A percentile compares a stretch with the other conserved stretches of the same genome.
These are phyloP conservation scores for Trichoderma lentiforme DNA, from an alignment of 2,329 filamentous ascomycete genomes.

Conservation along the genomic window DNA sequence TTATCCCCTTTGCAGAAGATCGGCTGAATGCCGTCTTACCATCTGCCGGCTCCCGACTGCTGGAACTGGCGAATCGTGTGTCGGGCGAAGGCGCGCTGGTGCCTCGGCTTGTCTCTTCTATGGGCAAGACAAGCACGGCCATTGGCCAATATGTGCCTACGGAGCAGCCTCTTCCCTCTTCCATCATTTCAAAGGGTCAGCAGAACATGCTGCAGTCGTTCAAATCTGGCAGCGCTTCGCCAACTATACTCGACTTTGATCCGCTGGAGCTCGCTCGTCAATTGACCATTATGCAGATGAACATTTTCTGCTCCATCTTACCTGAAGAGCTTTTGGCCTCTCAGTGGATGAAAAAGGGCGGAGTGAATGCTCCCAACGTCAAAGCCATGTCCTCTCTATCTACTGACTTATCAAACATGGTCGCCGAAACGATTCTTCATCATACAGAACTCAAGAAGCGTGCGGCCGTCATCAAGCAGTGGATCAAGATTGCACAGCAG, in stretches of 20 bases:
- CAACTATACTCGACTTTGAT: conserved; percentile 86
- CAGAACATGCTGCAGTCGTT: conserved; percentile 67
- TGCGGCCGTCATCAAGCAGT: conserved; percentile 88
- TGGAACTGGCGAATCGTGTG: conserved; percentile 77
- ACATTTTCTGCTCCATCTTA: conserved; percentile 85
- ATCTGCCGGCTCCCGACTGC: conserved; percentile 73
- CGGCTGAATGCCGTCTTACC: conserved; percentile 68
- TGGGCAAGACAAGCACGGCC: conserved; percentile 82
- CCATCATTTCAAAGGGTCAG: conserved; percentile 73
- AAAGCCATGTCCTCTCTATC: conserved; percentile 91
- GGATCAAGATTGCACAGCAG: conserved; percentile 90
- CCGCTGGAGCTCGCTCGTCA: conserved; percentile 87
- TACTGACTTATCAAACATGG: conserved; percentile 87
- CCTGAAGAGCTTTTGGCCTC: conserved; percentile 88
- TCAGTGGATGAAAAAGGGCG: conserved; percentile 89
- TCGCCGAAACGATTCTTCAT: conserved; percentile 87
- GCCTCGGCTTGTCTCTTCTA: conserved; percentile 77
- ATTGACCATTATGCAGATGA: conserved; percentile 87
- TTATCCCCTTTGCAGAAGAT: conserved; percentile 74
- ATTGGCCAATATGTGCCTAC: conserved; percentile 66
- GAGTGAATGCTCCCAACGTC: conserved; percentile 78
- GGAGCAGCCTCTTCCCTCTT: conserved; percentile 67
- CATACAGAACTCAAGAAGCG: conserved; percentile 90
- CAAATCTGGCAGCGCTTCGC: conserved; percentile 66
- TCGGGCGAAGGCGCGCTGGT: conserved; percentile 71